Evolutionary conservation across 2,329 filamentous ascomycete genomes (phyloP).

Genomic region (Huntiella abstrusa): DNA sequence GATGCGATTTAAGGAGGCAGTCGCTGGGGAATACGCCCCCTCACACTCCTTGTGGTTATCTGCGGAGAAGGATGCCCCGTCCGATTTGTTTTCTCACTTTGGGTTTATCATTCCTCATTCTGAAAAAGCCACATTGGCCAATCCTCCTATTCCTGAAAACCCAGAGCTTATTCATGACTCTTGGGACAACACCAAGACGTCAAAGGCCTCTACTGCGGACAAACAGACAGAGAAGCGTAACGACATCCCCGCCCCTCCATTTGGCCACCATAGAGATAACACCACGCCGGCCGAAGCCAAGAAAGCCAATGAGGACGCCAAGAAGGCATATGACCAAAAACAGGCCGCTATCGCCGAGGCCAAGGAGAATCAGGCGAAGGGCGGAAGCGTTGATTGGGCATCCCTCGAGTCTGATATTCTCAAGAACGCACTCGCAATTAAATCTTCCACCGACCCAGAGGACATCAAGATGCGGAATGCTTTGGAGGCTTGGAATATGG

Average conservation of each 20-base stretch:
- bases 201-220: background rate
- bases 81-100: slow-evolving; percentile 76
- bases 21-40: slow-evolving; percentile 46
- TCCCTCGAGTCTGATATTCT: slow-evolving; percentile 31
- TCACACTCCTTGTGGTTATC: slow-evolving; percentile 59
- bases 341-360: slow-evolving; percentile 16
- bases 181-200: slow-evolving; percentile 1
- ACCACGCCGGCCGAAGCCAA: background rate
- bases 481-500: slow-evolving; percentile 48
- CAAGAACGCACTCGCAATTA: slow-evolving; percentile 30
- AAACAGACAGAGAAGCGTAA: slow-evolving; percentile 3
- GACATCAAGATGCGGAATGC: slow-evolving; percentile 31
- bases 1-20: slow-evolving; percentile 59
- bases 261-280: background rate
- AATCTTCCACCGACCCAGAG: slow-evolving; percentile 22
- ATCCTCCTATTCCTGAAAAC: slow-evolving; percentile 10
- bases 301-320: background rate
- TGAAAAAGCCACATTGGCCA: slow-evolving; percentile 4
- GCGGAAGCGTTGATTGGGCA: slow-evolving; percentile 19
- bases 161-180: slow-evolving; percentile 28
- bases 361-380: slow-evolving; percentile 28
- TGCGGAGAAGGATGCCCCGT: slow-evolving; percentile 42
- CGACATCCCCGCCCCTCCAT: background rate
- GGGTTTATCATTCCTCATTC: slow-evolving; percentile 60
- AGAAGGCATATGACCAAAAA: slow-evolving; percentile 8